These are phyloP conservation scores for Apostasia shenzhenica DNA, from an alignment of 106 monocot species.

Conservation along the genomic window DNA sequence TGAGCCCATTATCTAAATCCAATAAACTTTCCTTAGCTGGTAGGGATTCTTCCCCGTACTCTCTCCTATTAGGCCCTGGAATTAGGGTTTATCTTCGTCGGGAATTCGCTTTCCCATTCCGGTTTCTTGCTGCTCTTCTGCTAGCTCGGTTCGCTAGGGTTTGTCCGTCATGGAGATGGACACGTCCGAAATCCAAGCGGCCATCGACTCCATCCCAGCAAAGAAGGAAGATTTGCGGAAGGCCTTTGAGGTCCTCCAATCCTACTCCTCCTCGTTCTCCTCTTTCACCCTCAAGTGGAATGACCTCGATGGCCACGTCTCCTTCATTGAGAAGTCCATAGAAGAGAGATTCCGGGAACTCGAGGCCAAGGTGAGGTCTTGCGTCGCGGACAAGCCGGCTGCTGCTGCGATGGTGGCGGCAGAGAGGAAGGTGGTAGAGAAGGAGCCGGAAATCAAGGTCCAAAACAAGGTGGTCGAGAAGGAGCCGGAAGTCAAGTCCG, in stretches of 20 bases:
- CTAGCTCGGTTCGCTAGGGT: background rate
- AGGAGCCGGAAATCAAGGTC: background rate
- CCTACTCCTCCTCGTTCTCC: conserved; percentile 33
- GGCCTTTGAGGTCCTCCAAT: conserved; percentile 35
- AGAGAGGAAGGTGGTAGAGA: background rate
- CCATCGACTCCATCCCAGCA: conserved; percentile 29
- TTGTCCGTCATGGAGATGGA: conserved; percentile 1
- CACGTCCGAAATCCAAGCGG: conserved; percentile 15
- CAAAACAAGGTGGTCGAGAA: background rate
- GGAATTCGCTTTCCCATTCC: background rate
- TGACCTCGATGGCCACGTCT: conserved; percentile 39
- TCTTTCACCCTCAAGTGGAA: conserved; percentile 48
- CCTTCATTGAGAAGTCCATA: conserved; percentile 35
- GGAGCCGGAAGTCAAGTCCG: conserved; percentile 12
- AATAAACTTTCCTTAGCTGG: no score
- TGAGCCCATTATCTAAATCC: no score
- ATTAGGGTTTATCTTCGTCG: no score
- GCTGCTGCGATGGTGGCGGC: background rate
- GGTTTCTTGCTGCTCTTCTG: background rate
- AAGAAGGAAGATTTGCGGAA: conserved; percentile 43
- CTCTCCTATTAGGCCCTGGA: no score
- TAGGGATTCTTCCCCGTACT: no score
- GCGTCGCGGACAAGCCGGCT: background rate
- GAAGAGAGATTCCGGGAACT: conserved; percentile 30
- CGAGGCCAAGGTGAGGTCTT: conserved; percentile 9